Percentiles rank a stretch among this genome's conserved stretches.
These are phyloP conservation scores for Teratosphaeriaceae sp. DNA, from an alignment of 2,329 filamentous ascomycete genomes.

Conservation along the genomic window DNA sequence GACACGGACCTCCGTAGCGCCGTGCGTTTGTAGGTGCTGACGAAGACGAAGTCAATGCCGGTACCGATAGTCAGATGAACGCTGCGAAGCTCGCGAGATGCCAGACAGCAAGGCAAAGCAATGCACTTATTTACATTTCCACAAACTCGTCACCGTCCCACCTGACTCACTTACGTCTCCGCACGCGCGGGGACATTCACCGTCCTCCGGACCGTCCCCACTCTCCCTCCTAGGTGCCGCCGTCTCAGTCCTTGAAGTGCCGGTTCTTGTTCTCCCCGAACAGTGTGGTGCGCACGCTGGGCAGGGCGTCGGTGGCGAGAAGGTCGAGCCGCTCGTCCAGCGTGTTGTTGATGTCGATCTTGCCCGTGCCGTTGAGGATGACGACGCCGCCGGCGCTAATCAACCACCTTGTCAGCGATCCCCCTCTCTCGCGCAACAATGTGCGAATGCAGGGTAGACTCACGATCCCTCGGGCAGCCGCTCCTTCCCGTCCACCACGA, in stretches of 20 bases:
- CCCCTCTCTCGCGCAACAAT: background rate
- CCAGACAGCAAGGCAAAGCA: too few species aligned
- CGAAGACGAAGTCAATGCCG: too few species aligned
- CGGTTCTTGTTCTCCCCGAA: constrained; percentile 95
- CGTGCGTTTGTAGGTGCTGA: too few species aligned
- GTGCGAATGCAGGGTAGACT: constrained; percentile 30
- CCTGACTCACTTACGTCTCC: too few species aligned
- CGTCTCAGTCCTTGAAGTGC: constrained; percentile 77
- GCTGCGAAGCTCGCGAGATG: too few species aligned
- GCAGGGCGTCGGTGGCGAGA: constrained; percentile 77
- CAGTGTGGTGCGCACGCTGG: constrained; percentile 73
- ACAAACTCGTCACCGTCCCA: too few species aligned
- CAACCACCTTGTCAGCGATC: constrained; percentile 2
- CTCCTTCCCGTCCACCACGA: constrained; percentile 71
- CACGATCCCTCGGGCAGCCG: constrained; percentile 76
- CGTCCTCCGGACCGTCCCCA: too few species aligned
- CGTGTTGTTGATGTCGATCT: constrained; percentile 98
- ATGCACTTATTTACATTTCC: too few species aligned
- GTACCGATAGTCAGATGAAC: too few species aligned
- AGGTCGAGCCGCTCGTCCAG: constrained; percentile 85
- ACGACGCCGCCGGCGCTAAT: constrained; percentile 75
- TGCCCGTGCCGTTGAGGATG: constrained; percentile 76
- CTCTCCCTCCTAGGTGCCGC: too few species aligned
- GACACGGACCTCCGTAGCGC: too few species aligned
- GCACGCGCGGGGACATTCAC: too few species aligned